A percentile compares a stretch with the other conserved stretches of the same genome.
Conservation (phyloP, 208 protist species). For the Crithidia bombi region DNA sequence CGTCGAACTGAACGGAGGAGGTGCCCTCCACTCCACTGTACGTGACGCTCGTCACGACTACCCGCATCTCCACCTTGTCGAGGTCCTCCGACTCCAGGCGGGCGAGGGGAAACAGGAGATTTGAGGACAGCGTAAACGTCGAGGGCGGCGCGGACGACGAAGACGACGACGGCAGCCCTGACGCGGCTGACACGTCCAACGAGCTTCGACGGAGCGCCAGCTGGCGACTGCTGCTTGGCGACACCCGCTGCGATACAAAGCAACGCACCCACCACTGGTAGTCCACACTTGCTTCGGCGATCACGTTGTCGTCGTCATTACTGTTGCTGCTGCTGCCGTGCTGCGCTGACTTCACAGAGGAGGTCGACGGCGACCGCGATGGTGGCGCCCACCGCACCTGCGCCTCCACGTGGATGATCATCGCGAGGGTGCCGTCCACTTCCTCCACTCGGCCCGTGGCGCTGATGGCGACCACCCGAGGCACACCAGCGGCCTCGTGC, state of each 20-base stretch:
- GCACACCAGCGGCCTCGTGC: constrained; percentile 43
- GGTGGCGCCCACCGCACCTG: constrained; percentile 39
- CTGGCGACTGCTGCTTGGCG: constrained; percentile 18
- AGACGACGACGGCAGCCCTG: background rate
- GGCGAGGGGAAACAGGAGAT: constrained; percentile 38
- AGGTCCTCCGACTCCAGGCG: constrained; percentile 39
- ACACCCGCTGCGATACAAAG: constrained; percentile 13
- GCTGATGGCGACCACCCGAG: constrained; percentile 36
- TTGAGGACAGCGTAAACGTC: constrained; percentile 8
- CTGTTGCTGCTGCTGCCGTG: background rate
- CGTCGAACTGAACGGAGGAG: constrained; percentile 33
- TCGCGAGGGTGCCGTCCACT: constrained; percentile 41
- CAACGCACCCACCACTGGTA: constrained; percentile 36
- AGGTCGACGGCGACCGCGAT: too few species aligned
- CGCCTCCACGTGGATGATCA: constrained; percentile 48
- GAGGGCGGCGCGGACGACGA: background rate
- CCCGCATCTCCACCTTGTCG: constrained; percentile 42
- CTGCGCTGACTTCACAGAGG: background rate
- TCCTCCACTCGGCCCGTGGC: constrained; percentile 47
- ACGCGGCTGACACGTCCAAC: constrained; percentile 2
- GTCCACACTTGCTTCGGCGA: constrained; percentile 5
- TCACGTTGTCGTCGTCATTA: constrained; percentile 9
- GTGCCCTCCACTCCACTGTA: constrained; percentile 38
- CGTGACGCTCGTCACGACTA: constrained; percentile 35
- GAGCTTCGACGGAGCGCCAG: constrained; percentile 37